Evolutionary conservation across 306 rosid species (phyloP).

Genomic region (Prunus campanulata): DNA sequence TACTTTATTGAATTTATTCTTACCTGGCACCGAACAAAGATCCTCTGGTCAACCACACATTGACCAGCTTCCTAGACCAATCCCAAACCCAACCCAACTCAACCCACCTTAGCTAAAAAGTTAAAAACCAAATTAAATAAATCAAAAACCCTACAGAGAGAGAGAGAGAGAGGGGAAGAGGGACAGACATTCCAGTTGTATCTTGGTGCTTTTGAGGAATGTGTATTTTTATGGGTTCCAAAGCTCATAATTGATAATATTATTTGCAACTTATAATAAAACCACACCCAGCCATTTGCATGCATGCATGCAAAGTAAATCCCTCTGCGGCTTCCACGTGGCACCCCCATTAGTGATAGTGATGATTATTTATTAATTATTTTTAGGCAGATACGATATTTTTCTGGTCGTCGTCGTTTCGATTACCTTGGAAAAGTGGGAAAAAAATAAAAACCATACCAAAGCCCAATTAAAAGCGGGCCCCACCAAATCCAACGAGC

Average conservation of each 20-base stretch:
- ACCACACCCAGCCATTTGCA: slow-evolving; percentile 25
- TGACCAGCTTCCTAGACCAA: slow-evolving; percentile 70
- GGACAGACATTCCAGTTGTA: slow-evolving; percentile 96
- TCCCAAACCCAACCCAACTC: slow-evolving; percentile 39
- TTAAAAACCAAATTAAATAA: slow-evolving; percentile 4
- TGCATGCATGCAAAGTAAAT: slow-evolving; percentile 71
- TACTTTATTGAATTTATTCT: slow-evolving; percentile 32
- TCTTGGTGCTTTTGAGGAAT: slow-evolving; percentile 95
- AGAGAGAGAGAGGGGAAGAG: slow-evolving; percentile 30
- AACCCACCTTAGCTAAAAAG: slow-evolving; percentile 1
- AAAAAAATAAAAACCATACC: neutral
- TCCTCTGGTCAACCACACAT: slow-evolving; percentile 57
- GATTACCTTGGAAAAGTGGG: slow-evolving; percentile 57
- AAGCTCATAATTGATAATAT: slow-evolving; percentile 31
- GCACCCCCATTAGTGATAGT: slow-evolving; percentile 37
- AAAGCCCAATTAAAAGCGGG: slow-evolving; percentile 20
- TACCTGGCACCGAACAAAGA: slow-evolving; percentile 32
- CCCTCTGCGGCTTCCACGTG: slow-evolving; percentile 58
- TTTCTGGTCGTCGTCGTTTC: neutral
- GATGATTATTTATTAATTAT: slow-evolving; percentile 20
- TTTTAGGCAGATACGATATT: slow-evolving; percentile 32
- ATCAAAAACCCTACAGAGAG: neutral
- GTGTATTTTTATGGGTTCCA: slow-evolving; percentile 38
- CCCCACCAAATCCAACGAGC: slow-evolving; percentile 88
- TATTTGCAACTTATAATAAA: slow-evolving; percentile 13